Percentiles rank a stretch among this genome's conserved stretches.
phyloP scores from a whole-genome alignment of 2,329 filamentous ascomycete species.

The Phoma herbarum region DNA sequence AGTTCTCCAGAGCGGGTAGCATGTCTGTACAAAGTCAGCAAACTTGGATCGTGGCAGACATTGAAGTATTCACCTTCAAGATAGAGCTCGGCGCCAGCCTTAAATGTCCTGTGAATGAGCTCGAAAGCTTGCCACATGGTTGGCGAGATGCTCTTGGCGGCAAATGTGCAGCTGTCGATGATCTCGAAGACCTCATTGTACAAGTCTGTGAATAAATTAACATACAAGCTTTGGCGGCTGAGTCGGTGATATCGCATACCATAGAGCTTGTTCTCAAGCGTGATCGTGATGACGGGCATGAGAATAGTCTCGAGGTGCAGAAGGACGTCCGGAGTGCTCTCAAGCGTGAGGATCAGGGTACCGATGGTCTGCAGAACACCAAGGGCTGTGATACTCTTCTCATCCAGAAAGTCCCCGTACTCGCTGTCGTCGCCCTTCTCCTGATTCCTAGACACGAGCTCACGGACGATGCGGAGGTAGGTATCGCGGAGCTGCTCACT shows the following conservation, averaged over 20 bases:
- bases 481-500: slow-evolving; percentile 97
- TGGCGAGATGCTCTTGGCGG: slow-evolving; percentile 91
- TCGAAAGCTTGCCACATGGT: slow-evolving; percentile 99
- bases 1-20: slow-evolving; percentile 97
- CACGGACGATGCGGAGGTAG: slow-evolving; percentile 90
- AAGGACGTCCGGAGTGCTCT: slow-evolving; percentile 95
- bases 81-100: slow-evolving; percentile 94
- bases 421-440: slow-evolving; percentile 78
- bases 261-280: slow-evolving; percentile 96
- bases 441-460: slow-evolving; percentile 85
- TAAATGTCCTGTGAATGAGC: slow-evolving; percentile 95
- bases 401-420: slow-evolving; percentile 91
- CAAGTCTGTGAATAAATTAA: slow-evolving; percentile 66
- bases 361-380: slow-evolving; percentile 98
- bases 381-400: slow-evolving; percentile 97
- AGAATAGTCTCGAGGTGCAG: slow-evolving; percentile 93
- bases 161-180: slow-evolving; percentile 98
- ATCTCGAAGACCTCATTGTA: slow-evolving; percentile 99
- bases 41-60: background rate
- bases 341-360: slow-evolving; percentile 92
- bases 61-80: slow-evolving; percentile 68
- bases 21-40: slow-evolving; percentile 68
- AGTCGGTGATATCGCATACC: slow-evolving; percentile 58
- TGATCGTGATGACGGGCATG: slow-evolving; percentile 96
- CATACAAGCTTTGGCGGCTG: slow-evolving; percentile 4